phyloP scores from a whole-genome alignment of 2,329 filamentous ascomycete genomes.

The Pseudogymnoascus sp. region DNA sequence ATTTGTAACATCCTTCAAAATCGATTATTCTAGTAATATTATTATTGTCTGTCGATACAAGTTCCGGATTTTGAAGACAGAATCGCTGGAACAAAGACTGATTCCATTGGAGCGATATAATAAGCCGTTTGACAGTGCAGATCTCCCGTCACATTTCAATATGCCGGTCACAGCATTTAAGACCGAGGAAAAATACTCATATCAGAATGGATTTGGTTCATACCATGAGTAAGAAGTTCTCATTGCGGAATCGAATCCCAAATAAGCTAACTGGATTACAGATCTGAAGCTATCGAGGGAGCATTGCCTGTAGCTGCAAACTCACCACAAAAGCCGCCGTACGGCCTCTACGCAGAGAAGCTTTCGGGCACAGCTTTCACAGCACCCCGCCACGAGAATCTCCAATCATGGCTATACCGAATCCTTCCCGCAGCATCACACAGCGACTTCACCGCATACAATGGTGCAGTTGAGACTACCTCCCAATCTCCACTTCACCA shows the following conservation, averaged over 20 bases:
- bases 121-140: not conserved
- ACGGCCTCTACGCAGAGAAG: slow-evolving; percentile 62
- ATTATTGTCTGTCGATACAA: not conserved
- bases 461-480: slow-evolving; percentile 39
- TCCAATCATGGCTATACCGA: slow-evolving; percentile 51
- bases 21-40: not conserved
- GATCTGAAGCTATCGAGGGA: slow-evolving; percentile 56
- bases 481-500: slow-evolving; percentile 52
- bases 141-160: slow-evolving; percentile 5
- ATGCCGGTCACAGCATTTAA: slow-evolving; percentile 61
- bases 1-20: not conserved
- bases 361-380: slow-evolving; percentile 51
- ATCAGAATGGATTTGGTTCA: slow-evolving; percentile 59
- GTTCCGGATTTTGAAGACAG: not conserved
- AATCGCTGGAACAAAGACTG: not conserved
- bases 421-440: slow-evolving; percentile 48
- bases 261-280: slow-evolving; percentile 27
- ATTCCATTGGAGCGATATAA: not conserved
- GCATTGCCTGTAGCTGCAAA: slow-evolving; percentile 59
- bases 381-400: slow-evolving; percentile 47
- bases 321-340: slow-evolving; percentile 60
- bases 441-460: slow-evolving; percentile 8
- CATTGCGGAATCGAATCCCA: not conserved
- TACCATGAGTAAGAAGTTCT: slow-evolving; percentile 53
- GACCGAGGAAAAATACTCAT: slow-evolving; percentile 56